Percentiles rank a stretch among this genome's conserved stretches.
Evolutionary conservation across 768 basidiomycete species (phyloP).

Genomic region (Sporobolomyces phaffii): DNA sequence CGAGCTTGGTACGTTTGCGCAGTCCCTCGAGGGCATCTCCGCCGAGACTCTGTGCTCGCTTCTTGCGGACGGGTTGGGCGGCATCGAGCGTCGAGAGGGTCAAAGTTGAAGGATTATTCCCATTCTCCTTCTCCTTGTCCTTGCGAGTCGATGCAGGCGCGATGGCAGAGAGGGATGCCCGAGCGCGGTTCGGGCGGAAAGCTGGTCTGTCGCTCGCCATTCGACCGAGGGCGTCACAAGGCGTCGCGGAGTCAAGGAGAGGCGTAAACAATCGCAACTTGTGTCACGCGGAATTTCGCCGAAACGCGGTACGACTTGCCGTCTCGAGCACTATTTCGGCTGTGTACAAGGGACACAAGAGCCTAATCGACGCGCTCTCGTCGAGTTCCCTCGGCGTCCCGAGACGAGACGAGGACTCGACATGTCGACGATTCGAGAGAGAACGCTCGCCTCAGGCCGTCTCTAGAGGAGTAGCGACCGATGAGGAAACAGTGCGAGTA

Average conservation of each 20-base stretch:
- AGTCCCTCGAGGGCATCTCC: constrained; percentile 35
- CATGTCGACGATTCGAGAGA: too few relatives aligned
- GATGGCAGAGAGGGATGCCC: background rate
- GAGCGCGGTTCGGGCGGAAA: background rate
- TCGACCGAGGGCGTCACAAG: background rate
- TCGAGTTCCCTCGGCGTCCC: background rate
- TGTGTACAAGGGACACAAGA: background rate
- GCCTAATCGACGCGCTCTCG: background rate
- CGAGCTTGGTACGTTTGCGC: constrained; percentile 12
- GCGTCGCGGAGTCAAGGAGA: background rate
- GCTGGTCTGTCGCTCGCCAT: constrained; percentile 3
- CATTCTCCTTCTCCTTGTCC: constrained; percentile 25
- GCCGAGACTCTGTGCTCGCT: constrained; percentile 37
- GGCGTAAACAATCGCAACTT: background rate
- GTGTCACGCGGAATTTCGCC: too few relatives aligned
- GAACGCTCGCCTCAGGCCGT: too few relatives aligned
- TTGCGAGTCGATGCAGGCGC: background rate
- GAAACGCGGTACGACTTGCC: too few relatives aligned
- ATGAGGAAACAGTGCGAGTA: too few relatives aligned
- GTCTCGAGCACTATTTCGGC: background rate
- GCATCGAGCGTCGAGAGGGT: background rate
- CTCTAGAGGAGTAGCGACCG: too few relatives aligned
- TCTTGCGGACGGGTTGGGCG: constrained; percentile 20
- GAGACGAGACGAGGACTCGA: background rate
- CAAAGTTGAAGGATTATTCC: constrained; percentile 21